These are phyloP conservation scores for Penicillium macrosclerotiorum DNA, from an alignment of 495 filamentous ascomycete species.

Conservation along the genomic window DNA sequence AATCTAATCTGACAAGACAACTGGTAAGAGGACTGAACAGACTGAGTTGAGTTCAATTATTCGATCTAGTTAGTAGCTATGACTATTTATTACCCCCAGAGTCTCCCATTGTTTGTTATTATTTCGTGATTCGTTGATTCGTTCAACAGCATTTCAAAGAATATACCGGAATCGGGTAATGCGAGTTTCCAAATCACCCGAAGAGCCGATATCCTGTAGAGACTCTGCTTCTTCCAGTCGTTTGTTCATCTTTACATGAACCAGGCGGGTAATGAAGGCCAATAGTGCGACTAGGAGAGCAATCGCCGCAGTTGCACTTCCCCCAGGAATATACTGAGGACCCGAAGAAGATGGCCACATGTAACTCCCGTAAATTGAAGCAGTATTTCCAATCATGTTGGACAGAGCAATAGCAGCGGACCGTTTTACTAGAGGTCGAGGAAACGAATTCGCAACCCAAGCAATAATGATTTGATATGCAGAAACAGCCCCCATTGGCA, in stretches of 20 bases:
- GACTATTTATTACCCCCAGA: too few relatives aligned
- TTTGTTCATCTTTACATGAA: slow-evolving; percentile 62
- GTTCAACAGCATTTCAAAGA: too few relatives aligned
- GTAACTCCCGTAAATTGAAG: slow-evolving; percentile 71
- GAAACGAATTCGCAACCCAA: slow-evolving; percentile 78
- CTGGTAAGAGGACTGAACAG: too few relatives aligned
- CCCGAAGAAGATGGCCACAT: slow-evolving; percentile 59
- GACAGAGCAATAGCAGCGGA: slow-evolving; percentile 64
- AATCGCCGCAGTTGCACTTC: slow-evolving; percentile 30
- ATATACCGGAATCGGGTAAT: slow-evolving; percentile 60
- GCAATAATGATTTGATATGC: slow-evolving; percentile 53
- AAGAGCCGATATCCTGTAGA: slow-evolving; percentile 33
- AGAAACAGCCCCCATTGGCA: slow-evolving; percentile 65
- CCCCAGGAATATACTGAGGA: slow-evolving; percentile 39
- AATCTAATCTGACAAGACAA: too few relatives aligned
- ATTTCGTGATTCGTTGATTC: too few relatives aligned
- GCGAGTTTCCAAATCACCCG: slow-evolving; percentile 40
- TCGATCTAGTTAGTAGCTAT: too few relatives aligned
- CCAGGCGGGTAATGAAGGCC: slow-evolving; percentile 28
- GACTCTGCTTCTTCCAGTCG: slow-evolving; percentile 52
- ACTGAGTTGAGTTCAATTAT: too few relatives aligned
- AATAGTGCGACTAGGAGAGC: slow-evolving; percentile 28
- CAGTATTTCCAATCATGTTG: slow-evolving; percentile 71
- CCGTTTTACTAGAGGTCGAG: slow-evolving; percentile 73
- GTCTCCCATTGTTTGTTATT: too few relatives aligned